phyloP scores from a whole-genome alignment of 768 basidiomycete genomes.

The Neoboletus brunneissimus region DNA sequence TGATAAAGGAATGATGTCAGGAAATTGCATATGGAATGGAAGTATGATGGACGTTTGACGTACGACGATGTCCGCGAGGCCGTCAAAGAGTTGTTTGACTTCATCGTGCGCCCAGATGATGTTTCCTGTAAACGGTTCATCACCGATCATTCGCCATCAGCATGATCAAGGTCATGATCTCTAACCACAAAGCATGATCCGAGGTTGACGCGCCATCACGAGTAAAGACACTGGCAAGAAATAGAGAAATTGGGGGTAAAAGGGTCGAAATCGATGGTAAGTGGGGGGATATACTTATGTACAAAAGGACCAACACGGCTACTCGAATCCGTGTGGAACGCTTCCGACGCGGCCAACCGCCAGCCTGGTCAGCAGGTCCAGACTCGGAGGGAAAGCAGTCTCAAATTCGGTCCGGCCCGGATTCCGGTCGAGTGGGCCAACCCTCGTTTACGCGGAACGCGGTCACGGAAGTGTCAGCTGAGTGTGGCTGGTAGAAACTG shows the following conservation, averaged over 20 bases:
- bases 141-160: not conserved
- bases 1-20: not conserved
- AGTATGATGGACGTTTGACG: constrained; percentile 27
- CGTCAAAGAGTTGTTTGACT: constrained; percentile 57
- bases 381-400: not conserved
- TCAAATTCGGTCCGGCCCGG: not conserved
- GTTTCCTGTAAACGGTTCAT: constrained; percentile 42
- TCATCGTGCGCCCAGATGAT: constrained; percentile 84
- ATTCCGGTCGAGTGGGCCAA: not conserved
- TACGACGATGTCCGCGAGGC: constrained; percentile 75
- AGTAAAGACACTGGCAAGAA: not conserved
- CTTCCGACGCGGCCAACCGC: not conserved
- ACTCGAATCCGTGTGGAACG: not conserved
- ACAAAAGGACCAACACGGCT: not conserved
- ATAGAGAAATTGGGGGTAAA: not conserved
- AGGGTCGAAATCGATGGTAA: not conserved
- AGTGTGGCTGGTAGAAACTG: no score
- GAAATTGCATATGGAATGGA: not conserved
- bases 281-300: not conserved
- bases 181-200: constrained; percentile 37
- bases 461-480: not conserved
- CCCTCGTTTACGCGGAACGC: not conserved
- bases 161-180: not conserved
- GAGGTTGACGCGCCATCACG: constrained; percentile 19
- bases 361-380: not conserved